Evolutionary conservation across 1,284 basidiomycete species (phyloP).

Genomic region (Tilletiopsis washingtonensis): DNA sequence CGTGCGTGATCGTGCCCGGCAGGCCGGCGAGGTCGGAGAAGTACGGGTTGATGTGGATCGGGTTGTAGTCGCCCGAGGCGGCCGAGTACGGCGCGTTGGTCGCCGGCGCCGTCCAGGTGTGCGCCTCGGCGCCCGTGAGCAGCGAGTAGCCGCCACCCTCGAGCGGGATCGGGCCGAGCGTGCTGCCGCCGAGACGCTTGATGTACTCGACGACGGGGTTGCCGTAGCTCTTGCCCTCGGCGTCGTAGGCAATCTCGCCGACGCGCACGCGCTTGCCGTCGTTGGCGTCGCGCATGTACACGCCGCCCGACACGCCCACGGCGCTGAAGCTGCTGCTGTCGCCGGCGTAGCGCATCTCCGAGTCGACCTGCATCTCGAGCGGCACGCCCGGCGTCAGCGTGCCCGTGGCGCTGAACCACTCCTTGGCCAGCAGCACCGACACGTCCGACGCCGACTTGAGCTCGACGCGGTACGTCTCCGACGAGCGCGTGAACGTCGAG

Average conservation of each 20-base stretch:
- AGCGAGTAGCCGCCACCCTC: constrained; percentile 68
- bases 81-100: constrained; percentile 91
- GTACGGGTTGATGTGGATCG: constrained; percentile 98
- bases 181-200: constrained; percentile 73
- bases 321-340: constrained; percentile 77
- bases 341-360: constrained; percentile 72
- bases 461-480: constrained; percentile 76
- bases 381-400: constrained; percentile 64
- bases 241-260: constrained; percentile 31
- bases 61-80: constrained; percentile 91
- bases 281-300: constrained; percentile 37
- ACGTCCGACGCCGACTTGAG: constrained; percentile 70
- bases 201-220: constrained; percentile 91
- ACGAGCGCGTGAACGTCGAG: constrained; percentile 81
- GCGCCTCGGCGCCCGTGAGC: constrained; percentile 31
- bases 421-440: constrained; percentile 86
- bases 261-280: constrained; percentile 32
- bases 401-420: constrained; percentile 93
- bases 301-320: constrained; percentile 66
- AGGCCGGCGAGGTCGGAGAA: constrained; percentile 89
- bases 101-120: constrained; percentile 52
- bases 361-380: constrained; percentile 80
- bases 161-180: constrained; percentile 70
- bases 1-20: constrained; percentile 94
- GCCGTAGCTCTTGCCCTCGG: constrained; percentile 49